Conservation (phyloP, 805 yeast genomes). For the Sporopachydermia lactativora region DNA sequence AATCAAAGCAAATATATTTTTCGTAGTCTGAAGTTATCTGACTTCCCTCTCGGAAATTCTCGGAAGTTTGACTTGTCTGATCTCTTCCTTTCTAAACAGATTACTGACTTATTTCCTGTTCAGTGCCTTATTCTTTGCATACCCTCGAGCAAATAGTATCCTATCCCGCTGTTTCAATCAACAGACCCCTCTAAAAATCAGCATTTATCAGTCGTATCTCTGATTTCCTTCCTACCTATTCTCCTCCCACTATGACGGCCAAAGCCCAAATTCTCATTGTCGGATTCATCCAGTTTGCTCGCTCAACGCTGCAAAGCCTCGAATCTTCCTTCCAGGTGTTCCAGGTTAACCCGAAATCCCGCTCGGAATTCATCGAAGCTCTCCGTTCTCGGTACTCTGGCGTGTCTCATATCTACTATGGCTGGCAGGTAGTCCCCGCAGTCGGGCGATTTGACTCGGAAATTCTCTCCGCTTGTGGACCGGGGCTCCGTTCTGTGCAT, state of each 20-base stretch:
- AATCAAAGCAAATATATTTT: too few relatives aligned
- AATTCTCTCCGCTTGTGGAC: conserved; percentile 23
- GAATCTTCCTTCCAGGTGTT: conserved; percentile 33
- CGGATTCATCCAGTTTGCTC: conserved; percentile 47
- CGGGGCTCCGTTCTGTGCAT: conserved; percentile 27
- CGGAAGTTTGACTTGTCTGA: too few relatives aligned
- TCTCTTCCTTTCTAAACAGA: too few relatives aligned
- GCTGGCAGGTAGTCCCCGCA: conserved; percentile 24
- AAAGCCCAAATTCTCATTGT: conserved; percentile 53
- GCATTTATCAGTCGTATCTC: not conserved
- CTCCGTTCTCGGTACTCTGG: conserved; percentile 21
- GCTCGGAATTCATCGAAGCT: conserved; percentile 27
- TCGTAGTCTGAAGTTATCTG: too few relatives aligned
- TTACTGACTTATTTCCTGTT: too few relatives aligned
- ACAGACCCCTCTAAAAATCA: not conserved
- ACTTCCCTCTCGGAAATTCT: too few relatives aligned
- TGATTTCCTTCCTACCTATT: not conserved
- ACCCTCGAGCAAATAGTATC: too few relatives aligned
- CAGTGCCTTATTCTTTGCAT: too few relatives aligned
- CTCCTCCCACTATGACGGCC: conserved; percentile 8
- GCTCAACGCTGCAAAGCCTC: conserved; percentile 50
- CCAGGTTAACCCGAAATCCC: conserved; percentile 22
- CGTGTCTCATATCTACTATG: conserved; percentile 27
- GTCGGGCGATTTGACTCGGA: conserved; percentile 33
- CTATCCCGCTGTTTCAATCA: too few relatives aligned